Base-by-base conservation (phyloP, 495 filamentous ascomycete genomes). In the Hypoxylon fragiforme region DNA sequence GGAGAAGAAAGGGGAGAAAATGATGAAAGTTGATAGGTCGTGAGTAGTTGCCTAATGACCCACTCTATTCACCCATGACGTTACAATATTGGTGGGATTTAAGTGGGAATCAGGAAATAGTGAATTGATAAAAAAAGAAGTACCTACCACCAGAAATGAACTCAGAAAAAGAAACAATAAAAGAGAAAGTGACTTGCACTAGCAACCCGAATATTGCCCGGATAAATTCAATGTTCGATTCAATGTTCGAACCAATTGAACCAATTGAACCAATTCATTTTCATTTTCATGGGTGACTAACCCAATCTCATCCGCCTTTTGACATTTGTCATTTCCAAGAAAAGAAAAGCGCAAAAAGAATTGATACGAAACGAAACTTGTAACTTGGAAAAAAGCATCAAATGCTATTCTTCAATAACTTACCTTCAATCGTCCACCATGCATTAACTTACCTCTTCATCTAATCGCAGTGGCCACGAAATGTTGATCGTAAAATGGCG, bases 31-130 rank as follows among this genome's bases (percentile, higher is more conserved):
- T 53, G 37, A 55, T 42, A 36, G 52, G 51, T 35, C 16, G 34
- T 6, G 22, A 36, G 8, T 28, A 9, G 32, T 7, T 37, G 37
- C 13, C 11, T 11, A 49, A 37, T 16, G 39, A 38, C 15, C 38
- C 38, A 48, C 36, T 41, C 21, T 20, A 31, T 30, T 38, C 21
- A 1, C 20, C 16, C 31, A 21, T 37, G 12, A 51, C 2, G 35
- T 42, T 22, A 49, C 13, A 30, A 43, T 12, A 59, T 59, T 59
- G 50, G 50, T 31, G 34, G 34, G n/a, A n/a, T n/a, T n/a, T n/a
- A n/a, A n/a, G n/a, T n/a, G n/a, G n/a, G n/a, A 53, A 28, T 16
- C 32, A 38, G 24, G 30, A 48, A 37, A 30, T 36, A 22, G 24
- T 20, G 44, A 41, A 18, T 37, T 26, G 52, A 44, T 55, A 49